A percentile compares a stretch with the other conserved stretches of the same genome.
phyloP scores from a whole-genome alignment of 1,139 yeast species.

The Diutina ranongensis region DNA sequence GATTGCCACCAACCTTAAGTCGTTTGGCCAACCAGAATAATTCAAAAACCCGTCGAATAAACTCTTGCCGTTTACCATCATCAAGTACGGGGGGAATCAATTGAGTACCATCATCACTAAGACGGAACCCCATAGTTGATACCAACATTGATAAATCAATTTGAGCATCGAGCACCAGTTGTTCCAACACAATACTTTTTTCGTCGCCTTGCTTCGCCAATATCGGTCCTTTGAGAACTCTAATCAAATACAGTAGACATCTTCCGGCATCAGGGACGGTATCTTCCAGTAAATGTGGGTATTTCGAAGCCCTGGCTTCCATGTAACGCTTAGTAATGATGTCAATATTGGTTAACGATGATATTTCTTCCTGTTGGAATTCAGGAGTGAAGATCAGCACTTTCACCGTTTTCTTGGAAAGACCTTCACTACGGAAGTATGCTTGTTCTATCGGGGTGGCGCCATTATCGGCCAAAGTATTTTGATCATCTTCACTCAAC shows the following conservation, averaged over 20 bases:
- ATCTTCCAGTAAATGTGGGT: conserved; percentile 11
- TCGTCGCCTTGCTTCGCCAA: conserved; percentile 28
- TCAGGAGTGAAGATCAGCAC: conserved; percentile 24
- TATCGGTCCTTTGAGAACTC: conserved; percentile 54
- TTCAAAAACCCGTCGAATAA: not conserved
- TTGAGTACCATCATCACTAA: conserved; percentile 27
- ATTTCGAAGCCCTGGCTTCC: not conserved
- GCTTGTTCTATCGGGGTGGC: conserved; percentile 23
- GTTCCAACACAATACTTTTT: conserved; percentile 41
- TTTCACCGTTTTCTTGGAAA: conserved; percentile 20
- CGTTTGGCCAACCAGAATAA: not conserved
- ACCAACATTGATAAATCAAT: conserved; percentile 43
- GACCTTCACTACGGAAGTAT: conserved; percentile 19
- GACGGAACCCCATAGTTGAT: conserved; percentile 32
- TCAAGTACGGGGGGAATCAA: conserved; percentile 47
- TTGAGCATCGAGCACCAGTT: conserved; percentile 39
- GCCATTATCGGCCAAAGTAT: not conserved
- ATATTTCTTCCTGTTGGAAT: conserved; percentile 18
- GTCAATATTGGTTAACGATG: conserved; percentile 17
- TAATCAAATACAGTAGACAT: conserved; percentile 45
- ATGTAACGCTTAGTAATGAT: conserved; percentile 20
- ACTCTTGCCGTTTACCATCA: not conserved
- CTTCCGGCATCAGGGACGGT: conserved; percentile 38
- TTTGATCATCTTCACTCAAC: conserved; percentile 12
- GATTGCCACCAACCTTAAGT: not conserved